These are phyloP conservation scores for Claviceps cyperi DNA, from an alignment of 2,329 filamentous ascomycete genomes.

Conservation along the genomic window DNA sequence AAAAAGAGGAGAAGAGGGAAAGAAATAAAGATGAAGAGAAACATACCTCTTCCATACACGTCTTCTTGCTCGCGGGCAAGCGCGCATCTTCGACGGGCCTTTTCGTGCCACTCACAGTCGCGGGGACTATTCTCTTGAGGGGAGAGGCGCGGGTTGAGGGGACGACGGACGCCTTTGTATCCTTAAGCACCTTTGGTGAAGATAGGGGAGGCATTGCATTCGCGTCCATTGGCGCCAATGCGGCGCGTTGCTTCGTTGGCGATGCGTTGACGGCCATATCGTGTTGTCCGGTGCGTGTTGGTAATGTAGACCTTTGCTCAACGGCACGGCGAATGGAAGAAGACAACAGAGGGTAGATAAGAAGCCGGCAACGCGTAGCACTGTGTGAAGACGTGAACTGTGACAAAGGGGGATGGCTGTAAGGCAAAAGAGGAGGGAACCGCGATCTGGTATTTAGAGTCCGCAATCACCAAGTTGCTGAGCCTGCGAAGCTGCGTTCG, in stretches of 20 bases:
- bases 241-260: constrained; percentile 34
- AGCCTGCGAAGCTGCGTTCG: neutral
- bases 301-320: neutral
- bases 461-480: neutral
- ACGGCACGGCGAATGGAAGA: neutral
- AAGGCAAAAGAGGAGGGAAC: neutral
- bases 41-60: constrained; percentile 20
- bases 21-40: neutral
- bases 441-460: neutral
- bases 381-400: neutral
- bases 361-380: neutral
- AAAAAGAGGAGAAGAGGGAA: neutral
- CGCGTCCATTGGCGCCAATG: constrained; percentile 30
- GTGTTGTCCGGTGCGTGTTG: neutral
- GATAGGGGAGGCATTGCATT: constrained; percentile 25
- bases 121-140: constrained; percentile 5
- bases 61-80: constrained; percentile 17
- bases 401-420: neutral
- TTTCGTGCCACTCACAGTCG: constrained; percentile 12
- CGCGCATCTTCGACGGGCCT: constrained; percentile 11
- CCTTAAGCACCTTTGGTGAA: constrained; percentile 7
- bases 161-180: neutral
- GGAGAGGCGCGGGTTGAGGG: constrained; percentile 4
- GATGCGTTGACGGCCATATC: constrained; percentile 10
- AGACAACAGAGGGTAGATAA: neutral